Conservation (phyloP, 179 eudicot species). For the Camellia oleifera region DNA sequence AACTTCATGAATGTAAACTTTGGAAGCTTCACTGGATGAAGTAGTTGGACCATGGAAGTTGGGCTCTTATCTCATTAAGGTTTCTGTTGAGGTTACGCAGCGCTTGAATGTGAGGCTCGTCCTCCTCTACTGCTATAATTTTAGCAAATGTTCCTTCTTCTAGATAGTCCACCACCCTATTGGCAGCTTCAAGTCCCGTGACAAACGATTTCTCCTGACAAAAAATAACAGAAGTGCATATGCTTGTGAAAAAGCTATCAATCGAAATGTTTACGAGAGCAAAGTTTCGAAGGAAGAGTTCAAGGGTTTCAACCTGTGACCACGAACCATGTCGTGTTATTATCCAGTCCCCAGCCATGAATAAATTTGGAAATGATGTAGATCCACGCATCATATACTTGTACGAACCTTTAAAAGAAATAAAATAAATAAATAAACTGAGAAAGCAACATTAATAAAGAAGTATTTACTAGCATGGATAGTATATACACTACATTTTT, state of each 20-base stretch:
- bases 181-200: conserved; percentile 81
- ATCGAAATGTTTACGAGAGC: not conserved
- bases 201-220: conserved; percentile 64
- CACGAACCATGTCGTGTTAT: conserved; percentile 74
- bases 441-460: conserved; percentile 3
- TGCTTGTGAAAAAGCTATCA: not conserved
- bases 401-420: conserved; percentile 51
- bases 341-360: conserved; percentile 86
- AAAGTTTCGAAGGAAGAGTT: not conserved
- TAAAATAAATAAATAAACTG: not conserved
- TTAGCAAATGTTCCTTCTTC: conserved; percentile 59
- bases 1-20: not conserved
- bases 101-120: conserved; percentile 63
- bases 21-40: conserved; percentile 39
- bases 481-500: not conserved
- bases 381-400: conserved; percentile 68
- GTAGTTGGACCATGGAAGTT: conserved; percentile 63
- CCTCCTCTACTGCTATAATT: conserved; percentile 56
- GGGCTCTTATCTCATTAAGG: conserved; percentile 42
- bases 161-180: conserved; percentile 63
- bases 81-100: conserved; percentile 58
- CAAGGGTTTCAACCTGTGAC: conserved; percentile 48
- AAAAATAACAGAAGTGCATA: not conserved
- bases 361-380: conserved; percentile 69
- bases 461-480: not conserved